These are phyloP conservation scores for Neurospora tetraspora DNA, from an alignment of 495 filamentous ascomycete species.

Conservation along the genomic window DNA sequence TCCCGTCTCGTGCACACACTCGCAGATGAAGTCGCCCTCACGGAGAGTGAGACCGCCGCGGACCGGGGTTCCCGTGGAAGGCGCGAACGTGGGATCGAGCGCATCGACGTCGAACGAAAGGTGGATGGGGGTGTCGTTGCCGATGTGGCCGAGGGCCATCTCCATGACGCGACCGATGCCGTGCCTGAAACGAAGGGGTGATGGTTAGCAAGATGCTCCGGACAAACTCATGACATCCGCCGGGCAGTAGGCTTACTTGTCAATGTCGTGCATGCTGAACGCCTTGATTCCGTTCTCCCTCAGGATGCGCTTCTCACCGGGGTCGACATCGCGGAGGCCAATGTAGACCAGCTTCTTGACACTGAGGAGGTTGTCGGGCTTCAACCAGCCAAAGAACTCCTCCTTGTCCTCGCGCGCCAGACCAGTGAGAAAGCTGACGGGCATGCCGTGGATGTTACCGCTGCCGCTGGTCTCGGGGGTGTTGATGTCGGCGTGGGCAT, in stretches of 20 bases:
- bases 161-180: conserved; percentile 96
- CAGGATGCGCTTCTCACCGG: conserved; percentile 82
- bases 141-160: conserved; percentile 92
- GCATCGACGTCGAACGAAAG: conserved; percentile 97
- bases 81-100: conserved; percentile 90
- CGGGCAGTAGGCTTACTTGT: conserved; percentile 45
- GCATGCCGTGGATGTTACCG: conserved; percentile 98
- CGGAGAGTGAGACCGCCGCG: conserved; percentile 89
- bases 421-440: conserved; percentile 83
- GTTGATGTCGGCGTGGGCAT: conserved; percentile 97
- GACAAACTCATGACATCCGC: conserved; percentile 3
- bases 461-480: conserved; percentile 80
- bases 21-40: conserved; percentile 96
- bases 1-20: conserved; percentile 89
- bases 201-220: conserved; percentile 6
- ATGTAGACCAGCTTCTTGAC: conserved; percentile 93
- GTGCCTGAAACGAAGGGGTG: conserved; percentile 37
- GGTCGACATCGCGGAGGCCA: conserved; percentile 84
- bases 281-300: conserved; percentile 84
- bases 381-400: conserved; percentile 82
- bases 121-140: conserved; percentile 88
- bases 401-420: conserved; percentile 61
- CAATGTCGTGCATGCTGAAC: conserved; percentile 98
- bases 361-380: conserved; percentile 47
- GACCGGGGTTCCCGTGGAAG: conserved; percentile 91